Percentiles rank a stretch among this genome's conserved stretches.
Evolutionary conservation across 441 rosid species (phyloP).

Genomic region (Melastoma candidum): DNA sequence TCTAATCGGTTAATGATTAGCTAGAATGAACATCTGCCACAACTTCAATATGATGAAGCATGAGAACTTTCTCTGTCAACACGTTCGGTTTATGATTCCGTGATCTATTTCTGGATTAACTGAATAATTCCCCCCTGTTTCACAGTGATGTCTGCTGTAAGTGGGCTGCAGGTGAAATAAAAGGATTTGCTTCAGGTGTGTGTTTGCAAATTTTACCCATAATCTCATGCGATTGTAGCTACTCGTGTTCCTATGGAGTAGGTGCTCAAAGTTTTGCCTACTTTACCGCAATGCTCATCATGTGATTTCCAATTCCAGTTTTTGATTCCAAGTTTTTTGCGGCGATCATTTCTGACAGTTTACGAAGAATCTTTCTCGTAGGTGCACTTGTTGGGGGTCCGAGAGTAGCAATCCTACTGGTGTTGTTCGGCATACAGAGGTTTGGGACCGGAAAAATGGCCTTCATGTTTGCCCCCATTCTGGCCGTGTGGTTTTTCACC

Average conservation of each 20-base stretch:
- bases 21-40: too few species aligned
- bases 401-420: slow-evolving; percentile 55
- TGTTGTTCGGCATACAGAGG: slow-evolving; percentile 72
- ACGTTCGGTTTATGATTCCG: too few species aligned
- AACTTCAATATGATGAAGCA: too few species aligned
- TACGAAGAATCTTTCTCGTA: slow-evolving; percentile 21
- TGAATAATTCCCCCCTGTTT: slow-evolving; percentile 13
- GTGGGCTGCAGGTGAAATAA: slow-evolving; percentile 76
- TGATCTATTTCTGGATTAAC: neutral
- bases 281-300: too few species aligned
- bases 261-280: too few species aligned
- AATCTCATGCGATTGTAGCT: slow-evolving; percentile 12
- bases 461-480: slow-evolving; percentile 76
- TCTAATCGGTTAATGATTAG: too few species aligned
- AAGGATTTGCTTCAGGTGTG: slow-evolving; percentile 71
- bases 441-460: slow-evolving; percentile 94
- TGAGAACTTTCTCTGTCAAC: too few species aligned
- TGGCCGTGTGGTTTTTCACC: slow-evolving; percentile 85
- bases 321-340: too few species aligned
- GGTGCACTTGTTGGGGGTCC: slow-evolving; percentile 55
- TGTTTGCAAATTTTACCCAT: neutral
- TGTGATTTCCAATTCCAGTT: too few species aligned
- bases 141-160: slow-evolving; percentile 95
- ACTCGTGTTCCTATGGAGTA: too few species aligned
- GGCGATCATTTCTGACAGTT: slow-evolving; percentile 2